Evolutionary conservation across 371 early-diverging fungal genomes (phyloP), one percentile per base, ranked within the genome.

Genomic region (Ordospora colligata): DNA sequence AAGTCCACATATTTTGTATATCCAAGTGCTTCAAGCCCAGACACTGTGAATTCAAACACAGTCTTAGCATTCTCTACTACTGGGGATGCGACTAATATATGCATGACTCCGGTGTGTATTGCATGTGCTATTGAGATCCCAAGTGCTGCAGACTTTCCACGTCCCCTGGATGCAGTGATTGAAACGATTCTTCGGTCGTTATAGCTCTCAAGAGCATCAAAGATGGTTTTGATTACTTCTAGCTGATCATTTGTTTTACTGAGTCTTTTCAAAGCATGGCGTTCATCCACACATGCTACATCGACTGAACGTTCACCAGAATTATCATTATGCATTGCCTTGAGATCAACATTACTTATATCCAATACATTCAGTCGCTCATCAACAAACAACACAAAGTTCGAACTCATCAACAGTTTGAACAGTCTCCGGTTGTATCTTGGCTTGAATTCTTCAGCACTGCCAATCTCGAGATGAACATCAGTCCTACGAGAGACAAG

Each of bases 141-240:
- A 47, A 99, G 87, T 0, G 96, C 90, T 0, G 97, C 97, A 11
- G 96, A 96, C 86, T 99, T 99, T 83, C 99, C 99, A 76, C 99
- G 90, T 82, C 99, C 99, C 87, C 99, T 91, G 37, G 90, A 88
- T 23, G 99, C 96, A 2, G 95, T 96, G 80, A 98, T 86, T 0
- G 92, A 87, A 27, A 94, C 92, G 0, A 94, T 94, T 45, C 89
- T 88, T 49, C 91, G 89, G 46, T 94, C 87, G 0, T 90, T 89
- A 81, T 73, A 37, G 50, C 66, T 44, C 12, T 73, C 67, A 10
- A 78, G 19, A 37, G 47, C 58, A 14, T 63, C n/a, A 37, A 69
- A 43, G 14, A 80, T 19, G 37, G 58, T 45, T 32, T 66, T 44
- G 12, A 80, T 27, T 1, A 74, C 64, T 7, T 73, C 14, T 42